A percentile compares a stretch with the other conserved stretches of the same genome.
phyloP scores from a whole-genome alignment of 2,329 filamentous ascomycete species.

The Talaromyces sp. region DNA sequence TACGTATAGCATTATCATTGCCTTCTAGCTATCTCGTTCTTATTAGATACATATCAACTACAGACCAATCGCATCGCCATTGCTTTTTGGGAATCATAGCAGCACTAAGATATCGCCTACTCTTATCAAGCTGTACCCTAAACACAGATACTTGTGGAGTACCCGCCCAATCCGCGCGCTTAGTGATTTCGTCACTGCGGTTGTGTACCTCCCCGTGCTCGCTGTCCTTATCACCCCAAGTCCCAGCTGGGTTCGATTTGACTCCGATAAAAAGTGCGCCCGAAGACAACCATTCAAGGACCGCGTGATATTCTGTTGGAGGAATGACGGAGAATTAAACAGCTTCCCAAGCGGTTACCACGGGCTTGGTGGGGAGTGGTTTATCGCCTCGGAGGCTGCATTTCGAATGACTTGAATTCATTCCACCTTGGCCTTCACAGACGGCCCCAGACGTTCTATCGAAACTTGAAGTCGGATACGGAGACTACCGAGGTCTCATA shows the following conservation, averaged over 20 bases:
- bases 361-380: conserved; percentile 22
- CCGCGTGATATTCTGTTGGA: background rate
- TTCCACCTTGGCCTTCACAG: conserved; percentile 12
- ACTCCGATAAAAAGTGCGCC: background rate
- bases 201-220: conserved; percentile 10
- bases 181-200: conserved; percentile 12
- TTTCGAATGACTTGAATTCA: conserved; percentile 33
- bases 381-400: conserved; percentile 29
- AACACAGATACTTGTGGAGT: background rate
- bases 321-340: conserved; percentile 17
- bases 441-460: conserved; percentile 23
- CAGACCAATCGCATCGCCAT: conserved; percentile 10
- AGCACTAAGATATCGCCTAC: background rate
- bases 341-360: conserved; percentile 18
- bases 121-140: background rate
- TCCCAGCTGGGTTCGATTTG: background rate
- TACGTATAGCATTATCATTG: background rate
- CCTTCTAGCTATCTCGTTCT: background rate
- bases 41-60: background rate
- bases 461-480: background rate
- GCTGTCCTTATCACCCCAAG: background rate
- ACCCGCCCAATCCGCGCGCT: background rate
- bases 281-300: background rate
- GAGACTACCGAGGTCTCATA: background rate
- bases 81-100: background rate